A percentile compares a stretch with the other conserved stretches of the same genome.
Evolutionary conservation across 2,329 filamentous ascomycete species (phyloP).

Genomic region (Didymella exigua): DNA sequence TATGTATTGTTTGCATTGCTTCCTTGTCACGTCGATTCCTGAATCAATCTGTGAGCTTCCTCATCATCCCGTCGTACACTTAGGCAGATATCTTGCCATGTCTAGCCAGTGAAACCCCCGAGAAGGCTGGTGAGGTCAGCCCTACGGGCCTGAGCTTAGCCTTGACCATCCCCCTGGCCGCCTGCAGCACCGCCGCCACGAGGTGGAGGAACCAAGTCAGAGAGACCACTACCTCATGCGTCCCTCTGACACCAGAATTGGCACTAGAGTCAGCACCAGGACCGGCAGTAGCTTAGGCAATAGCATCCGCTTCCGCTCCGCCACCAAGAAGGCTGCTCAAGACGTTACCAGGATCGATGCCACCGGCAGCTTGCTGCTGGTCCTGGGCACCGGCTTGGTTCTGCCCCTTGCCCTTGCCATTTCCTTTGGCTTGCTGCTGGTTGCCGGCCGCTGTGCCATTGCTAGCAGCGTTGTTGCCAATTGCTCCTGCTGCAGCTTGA

Average conservation of each 20-base stretch:
- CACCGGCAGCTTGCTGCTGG: conserved; percentile 13
- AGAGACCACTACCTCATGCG: background rate
- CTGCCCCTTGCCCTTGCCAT: conserved; percentile 15
- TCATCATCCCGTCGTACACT: background rate
- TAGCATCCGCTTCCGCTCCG: conserved; percentile 11
- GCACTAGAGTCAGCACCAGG: background rate
- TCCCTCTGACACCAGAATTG: background rate
- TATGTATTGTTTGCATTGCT: background rate
- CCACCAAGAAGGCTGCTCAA: conserved; percentile 15
- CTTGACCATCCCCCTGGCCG: background rate
- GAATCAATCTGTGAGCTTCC: conserved; percentile 1
- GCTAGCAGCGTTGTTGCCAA: background rate
- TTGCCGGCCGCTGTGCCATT: conserved; percentile 8
- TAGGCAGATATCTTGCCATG: background rate
- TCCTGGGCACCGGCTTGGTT: conserved; percentile 1
- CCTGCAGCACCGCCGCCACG: background rate
- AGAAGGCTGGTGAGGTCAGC: background rate
- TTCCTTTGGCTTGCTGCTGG: conserved; percentile 6
- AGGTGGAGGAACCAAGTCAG: background rate
- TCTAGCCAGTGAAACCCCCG: background rate
- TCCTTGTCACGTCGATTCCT: conserved; percentile 8
- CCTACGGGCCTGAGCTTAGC: background rate
- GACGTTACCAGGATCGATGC: background rate
- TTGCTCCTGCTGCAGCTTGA: no score
- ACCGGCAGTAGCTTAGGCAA: no score